Base-by-base conservation (phyloP, 2,329 filamentous ascomycete genomes). In the Phialophora verrucosa region DNA sequence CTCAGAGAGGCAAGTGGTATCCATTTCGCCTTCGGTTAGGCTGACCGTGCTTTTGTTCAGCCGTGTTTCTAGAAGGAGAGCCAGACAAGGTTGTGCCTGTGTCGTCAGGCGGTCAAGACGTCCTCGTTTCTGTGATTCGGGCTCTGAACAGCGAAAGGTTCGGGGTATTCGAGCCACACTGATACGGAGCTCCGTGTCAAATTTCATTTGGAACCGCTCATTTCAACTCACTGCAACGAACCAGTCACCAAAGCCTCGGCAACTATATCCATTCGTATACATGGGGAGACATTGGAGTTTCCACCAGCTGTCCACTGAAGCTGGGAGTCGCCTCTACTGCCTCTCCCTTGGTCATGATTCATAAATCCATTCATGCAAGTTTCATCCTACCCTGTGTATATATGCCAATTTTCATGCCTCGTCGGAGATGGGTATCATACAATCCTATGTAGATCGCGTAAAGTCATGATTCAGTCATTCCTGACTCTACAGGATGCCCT, bases 351-450 rank as follows among this genome's bases (percentile, higher is more conserved):
- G 29, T 55, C 53, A 29, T 55, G 25, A 55, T 55, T 55, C 53
- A 14, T 55, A 35, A 55, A 31, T 31, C 29, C 29, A n/a, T 35
- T 14, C 12, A 32, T 32, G 53, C 53, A 14, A 51, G 11, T 51
- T 8, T 51, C 25, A 25, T 29, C 49, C 14, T 5, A 10, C 25
- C 10, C 11, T 27, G 20, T 51, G 49, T 51, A 51, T 51, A 51
- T 51, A 51, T 51, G 49, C 49, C 49, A 35, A 49, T 50, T 50
- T 44, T 50, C 56, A 27, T 59, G 42, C 25, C 23, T 49, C 42
- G 44, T 59, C 44, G 44, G 61, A 63, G 54, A 63, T 63, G 61
- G 61, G 61, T 63, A 63, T 63, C 61, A 63, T 57, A 58, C 17
- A 51, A 42, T 63, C 53, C 53, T 63, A 63, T 63, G 23, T 63